Percentiles rank a stretch among this genome's conserved stretches.
phyloP scores from a whole-genome alignment of 1,139 yeast species.

The Hemisphaericaspora xylofermentans region DNA sequence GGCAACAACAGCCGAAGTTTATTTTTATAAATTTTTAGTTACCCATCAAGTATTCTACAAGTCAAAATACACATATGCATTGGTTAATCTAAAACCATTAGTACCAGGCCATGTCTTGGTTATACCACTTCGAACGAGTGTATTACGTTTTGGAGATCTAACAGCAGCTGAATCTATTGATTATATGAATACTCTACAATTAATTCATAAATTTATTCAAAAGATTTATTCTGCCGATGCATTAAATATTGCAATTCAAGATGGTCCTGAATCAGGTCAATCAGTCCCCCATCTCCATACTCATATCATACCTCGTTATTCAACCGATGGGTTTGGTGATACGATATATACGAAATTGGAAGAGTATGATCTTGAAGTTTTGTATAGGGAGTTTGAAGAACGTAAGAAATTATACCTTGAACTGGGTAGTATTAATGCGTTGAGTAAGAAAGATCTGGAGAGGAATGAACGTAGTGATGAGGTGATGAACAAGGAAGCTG shows the following conservation, averaged over 20 bases:
- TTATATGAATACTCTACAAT: conserved; percentile 74
- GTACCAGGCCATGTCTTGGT: conserved; percentile 88
- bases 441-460: conserved; percentile 32
- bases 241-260: conserved; percentile 87
- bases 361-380: conserved; percentile 32
- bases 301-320: conserved; percentile 82
- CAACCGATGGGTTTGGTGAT: conserved; percentile 60
- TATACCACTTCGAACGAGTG: conserved; percentile 69
- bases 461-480: conserved; percentile 54
- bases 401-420: conserved; percentile 24
- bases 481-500: conserved; percentile 68
- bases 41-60: conserved; percentile 61
- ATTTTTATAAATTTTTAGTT: conserved; percentile 57
- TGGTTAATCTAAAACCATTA: conserved; percentile 86
- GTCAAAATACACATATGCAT: conserved; percentile 65
- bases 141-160: conserved; percentile 64
- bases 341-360: conserved; percentile 62
- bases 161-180: conserved; percentile 72
- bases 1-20: conserved; percentile 21
- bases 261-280: conserved; percentile 95
- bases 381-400: conserved; percentile 30
- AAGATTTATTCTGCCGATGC: conserved; percentile 72
- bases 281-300: conserved; percentile 92
- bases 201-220: conserved; percentile 64
- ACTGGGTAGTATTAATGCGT: conserved; percentile 19